Base-by-base conservation (phyloP, 2,329 filamentous ascomycete genomes). In the Pseudogymnoascus sp. region DNA sequence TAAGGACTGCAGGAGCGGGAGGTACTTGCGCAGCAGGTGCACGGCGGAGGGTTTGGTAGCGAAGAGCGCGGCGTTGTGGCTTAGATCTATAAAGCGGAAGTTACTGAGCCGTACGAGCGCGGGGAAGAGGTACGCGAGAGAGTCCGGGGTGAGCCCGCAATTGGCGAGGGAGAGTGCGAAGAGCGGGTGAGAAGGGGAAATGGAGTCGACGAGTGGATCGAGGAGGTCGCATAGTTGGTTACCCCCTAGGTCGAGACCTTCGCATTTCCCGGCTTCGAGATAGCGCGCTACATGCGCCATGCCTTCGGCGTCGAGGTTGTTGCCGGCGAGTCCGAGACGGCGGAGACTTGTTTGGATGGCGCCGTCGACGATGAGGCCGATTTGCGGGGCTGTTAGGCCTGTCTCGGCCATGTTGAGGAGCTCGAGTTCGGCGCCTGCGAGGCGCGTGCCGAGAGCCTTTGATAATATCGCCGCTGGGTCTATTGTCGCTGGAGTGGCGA, bases 81-180 rank as follows among this genome's bases (percentile, higher is more conserved):
- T 96, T 37, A 99, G 79, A 73, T 97, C 95, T 65, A 99, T 85
- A 72, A 97, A 97, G 18, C 90, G 86, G 72, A 97, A 88, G 67
- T 88, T 84, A 1, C 82, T 81, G 63, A 97, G 78, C 68, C 82
- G 85, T 26, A 83, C 80, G 62, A 97, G 77, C 5, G 85, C 85
- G 4, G 91, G 91, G 61, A 97, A 81, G 11, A 97, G 79, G 62
- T 85, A 84, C 74, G 84, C 88, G 21, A 97, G 78, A 10, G 88
- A 86, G 0, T 84, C 80, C 0, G 91, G 87, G 4, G 83, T 85
- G 63, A 99, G 79, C 64, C 91, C 90, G 76, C 93, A 97, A 69
- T 92, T 88, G 1, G 92, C 91, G 66, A 99, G 76, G 73, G 91
- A 93, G 61, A 99, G 78, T 0, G 91, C 92, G 83, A 88, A 93